Percentiles rank a stretch among this genome's conserved stretches.
phyloP scores from a whole-genome alignment of 129 eudicot species.

The Flaveria bidentis region DNA sequence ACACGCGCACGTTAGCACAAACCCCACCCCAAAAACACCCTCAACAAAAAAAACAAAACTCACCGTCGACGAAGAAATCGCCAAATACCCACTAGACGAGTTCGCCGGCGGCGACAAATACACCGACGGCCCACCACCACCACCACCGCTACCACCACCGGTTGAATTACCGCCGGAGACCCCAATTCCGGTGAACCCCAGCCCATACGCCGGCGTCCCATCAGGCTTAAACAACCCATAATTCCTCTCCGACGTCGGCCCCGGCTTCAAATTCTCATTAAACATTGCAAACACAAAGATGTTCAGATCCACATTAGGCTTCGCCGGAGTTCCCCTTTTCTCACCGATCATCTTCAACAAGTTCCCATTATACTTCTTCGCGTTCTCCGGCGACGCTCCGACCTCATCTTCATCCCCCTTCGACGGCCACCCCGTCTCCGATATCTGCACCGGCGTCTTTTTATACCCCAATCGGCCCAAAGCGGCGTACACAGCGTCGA shows the following conservation, averaged over 20 bases:
- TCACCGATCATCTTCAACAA: conserved; percentile 56
- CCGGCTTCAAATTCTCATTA: conserved; percentile 92
- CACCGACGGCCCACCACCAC: conserved; percentile 19
- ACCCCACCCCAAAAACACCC: background rate
- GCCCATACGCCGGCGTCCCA: conserved; percentile 66
- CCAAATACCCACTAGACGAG: conserved; percentile 72
- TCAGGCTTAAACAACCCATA: conserved; percentile 92
- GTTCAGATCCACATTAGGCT: conserved; percentile 64
- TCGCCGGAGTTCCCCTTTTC: conserved; percentile 85
- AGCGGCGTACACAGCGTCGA: conserved; percentile 80
- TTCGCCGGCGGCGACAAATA: conserved; percentile 46
- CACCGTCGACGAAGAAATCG: conserved; percentile 71
- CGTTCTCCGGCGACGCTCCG: conserved; percentile 80
- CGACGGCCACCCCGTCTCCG: conserved; percentile 98
- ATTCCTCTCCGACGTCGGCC: conserved; percentile 86
- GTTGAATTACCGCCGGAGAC: conserved; percentile 38
- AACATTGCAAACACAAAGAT: conserved; percentile 80
- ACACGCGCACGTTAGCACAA: conserved; percentile 21
- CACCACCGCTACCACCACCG: background rate
- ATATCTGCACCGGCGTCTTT: conserved; percentile 65
- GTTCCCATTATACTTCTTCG: conserved; percentile 79
- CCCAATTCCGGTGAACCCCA: conserved; percentile 50
- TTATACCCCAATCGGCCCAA: conserved; percentile 47
- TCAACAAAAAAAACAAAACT: conserved; percentile 28
- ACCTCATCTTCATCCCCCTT: conserved; percentile 73